phyloP scores from a whole-genome alignment of 169 alveolate species.

The Cryptosporidium ryanae region DNA sequence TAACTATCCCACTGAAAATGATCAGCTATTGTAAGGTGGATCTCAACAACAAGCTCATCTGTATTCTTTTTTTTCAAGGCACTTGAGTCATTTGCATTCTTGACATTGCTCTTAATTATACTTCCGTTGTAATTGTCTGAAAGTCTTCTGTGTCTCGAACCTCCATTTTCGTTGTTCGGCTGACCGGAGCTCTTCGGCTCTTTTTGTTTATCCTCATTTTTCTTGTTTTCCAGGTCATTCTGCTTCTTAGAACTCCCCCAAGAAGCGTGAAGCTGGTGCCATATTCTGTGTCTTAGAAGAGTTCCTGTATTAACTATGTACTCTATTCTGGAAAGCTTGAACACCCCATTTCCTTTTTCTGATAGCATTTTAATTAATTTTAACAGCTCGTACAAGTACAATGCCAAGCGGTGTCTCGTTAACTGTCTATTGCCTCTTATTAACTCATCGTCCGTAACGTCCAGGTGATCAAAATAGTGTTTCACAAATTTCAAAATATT shows the following conservation, averaged over 20 bases:
- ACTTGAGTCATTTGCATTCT: neutral
- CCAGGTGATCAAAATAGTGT: constrained; percentile 44
- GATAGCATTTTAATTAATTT: constrained; percentile 55
- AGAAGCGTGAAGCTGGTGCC: constrained; percentile 69
- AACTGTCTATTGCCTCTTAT: constrained; percentile 64
- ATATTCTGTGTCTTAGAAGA: constrained; percentile 55
- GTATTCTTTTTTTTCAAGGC: neutral
- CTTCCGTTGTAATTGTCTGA: constrained; percentile 5
- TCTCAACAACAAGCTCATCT: constrained; percentile 54
- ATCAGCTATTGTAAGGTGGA: constrained; percentile 63
- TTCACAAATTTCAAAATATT: constrained; percentile 35
- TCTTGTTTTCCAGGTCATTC: neutral
- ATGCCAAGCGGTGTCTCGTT: constrained; percentile 48
- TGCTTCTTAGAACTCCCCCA: constrained; percentile 50
- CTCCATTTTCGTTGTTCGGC: neutral
- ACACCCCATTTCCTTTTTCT: constrained; percentile 64
- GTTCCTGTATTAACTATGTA: constrained; percentile 72
- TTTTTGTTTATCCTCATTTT: neutral
- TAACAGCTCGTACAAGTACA: constrained; percentile 30
- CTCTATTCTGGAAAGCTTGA: constrained; percentile 68
- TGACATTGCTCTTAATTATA: neutral
- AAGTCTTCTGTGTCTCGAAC: constrained; percentile 17
- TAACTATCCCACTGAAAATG: constrained; percentile 74
- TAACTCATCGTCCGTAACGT: constrained; percentile 57
- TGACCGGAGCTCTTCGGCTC: neutral